These are phyloP conservation scores for Rhodotorula glutinis DNA, from an alignment of 1,284 basidiomycete species.

Conservation along the genomic window DNA sequence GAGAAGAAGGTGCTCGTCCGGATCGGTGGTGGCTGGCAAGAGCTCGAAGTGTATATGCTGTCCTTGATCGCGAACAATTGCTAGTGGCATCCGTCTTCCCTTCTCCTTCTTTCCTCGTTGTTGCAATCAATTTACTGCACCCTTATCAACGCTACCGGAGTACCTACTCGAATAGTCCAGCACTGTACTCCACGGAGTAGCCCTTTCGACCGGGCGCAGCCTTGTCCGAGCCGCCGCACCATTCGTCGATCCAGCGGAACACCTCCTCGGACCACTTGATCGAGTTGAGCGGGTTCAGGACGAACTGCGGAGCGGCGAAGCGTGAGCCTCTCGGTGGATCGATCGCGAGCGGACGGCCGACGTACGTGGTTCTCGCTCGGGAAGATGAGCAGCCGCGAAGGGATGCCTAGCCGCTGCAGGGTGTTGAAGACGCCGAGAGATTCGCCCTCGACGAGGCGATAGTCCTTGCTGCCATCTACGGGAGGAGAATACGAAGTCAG, in stretches of 20 bases:
- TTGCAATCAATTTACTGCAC: neutral
- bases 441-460: conserved; percentile 62
- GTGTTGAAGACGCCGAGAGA: conserved; percentile 77
- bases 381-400: conserved; percentile 79
- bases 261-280: conserved; percentile 85
- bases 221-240: conserved; percentile 5
- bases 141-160: too few relatives aligned
- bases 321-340: neutral
- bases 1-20: conserved; percentile 81
- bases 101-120: neutral
- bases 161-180: neutral
- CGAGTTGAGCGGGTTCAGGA: conserved; percentile 50
- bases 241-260: conserved; percentile 53
- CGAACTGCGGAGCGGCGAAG: conserved; percentile 30
- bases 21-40: conserved; percentile 80
- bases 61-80: conserved; percentile 11
- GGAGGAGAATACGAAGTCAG: conserved; percentile 45
- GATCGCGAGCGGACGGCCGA: neutral
- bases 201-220: neutral
- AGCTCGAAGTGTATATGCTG: conserved; percentile 63
- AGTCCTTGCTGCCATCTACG: conserved; percentile 72
- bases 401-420: conserved; percentile 62
- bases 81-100: neutral
- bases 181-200: conserved; percentile 5
- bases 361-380: conserved; percentile 66